These are phyloP conservation scores for Aspergillus sp. DNA, from an alignment of 2,329 filamentous ascomycete species.

Conservation along the genomic window DNA sequence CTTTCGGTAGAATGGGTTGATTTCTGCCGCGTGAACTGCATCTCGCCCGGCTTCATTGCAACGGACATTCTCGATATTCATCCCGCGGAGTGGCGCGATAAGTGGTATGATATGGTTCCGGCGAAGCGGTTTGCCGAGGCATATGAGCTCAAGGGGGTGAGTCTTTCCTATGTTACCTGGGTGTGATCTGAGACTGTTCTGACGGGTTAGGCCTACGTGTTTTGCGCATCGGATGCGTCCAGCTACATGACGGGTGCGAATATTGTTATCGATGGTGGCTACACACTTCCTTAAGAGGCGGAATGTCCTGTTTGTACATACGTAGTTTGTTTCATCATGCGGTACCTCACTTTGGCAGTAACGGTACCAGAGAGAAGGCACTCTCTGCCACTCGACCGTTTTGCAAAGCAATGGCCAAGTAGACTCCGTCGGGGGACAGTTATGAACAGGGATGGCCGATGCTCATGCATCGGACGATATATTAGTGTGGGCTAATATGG, in stretches of 20 bases:
- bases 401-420: no score
- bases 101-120: slow-evolving; percentile 41
- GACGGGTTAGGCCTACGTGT: slow-evolving; percentile 12
- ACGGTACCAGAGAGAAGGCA: no score
- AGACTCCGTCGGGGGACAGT: no score
- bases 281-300: slow-evolving; percentile 33
- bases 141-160: slow-evolving; percentile 39
- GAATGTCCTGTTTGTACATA: neutral
- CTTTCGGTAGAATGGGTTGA: slow-evolving; percentile 40
- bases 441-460: no score
- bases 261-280: slow-evolving; percentile 48
- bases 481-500: no score
- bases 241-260: slow-evolving; percentile 50
- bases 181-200: neutral
- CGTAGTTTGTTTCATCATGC: neutral
- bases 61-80: slow-evolving; percentile 38
- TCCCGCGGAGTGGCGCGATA: slow-evolving; percentile 29
- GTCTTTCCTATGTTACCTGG: neutral
- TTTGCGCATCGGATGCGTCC: slow-evolving; percentile 47
- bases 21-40: slow-evolving; percentile 39
- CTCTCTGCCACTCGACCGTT: no score
- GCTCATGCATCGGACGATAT: no score
- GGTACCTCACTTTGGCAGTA: no score
- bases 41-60: slow-evolving; percentile 41
- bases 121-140: slow-evolving; percentile 35